Evolutionary conservation across 768 basidiomycete species (phyloP), one percentile per base, ranked within the genome.

Genomic region (Lactifluus piperatus): DNA sequence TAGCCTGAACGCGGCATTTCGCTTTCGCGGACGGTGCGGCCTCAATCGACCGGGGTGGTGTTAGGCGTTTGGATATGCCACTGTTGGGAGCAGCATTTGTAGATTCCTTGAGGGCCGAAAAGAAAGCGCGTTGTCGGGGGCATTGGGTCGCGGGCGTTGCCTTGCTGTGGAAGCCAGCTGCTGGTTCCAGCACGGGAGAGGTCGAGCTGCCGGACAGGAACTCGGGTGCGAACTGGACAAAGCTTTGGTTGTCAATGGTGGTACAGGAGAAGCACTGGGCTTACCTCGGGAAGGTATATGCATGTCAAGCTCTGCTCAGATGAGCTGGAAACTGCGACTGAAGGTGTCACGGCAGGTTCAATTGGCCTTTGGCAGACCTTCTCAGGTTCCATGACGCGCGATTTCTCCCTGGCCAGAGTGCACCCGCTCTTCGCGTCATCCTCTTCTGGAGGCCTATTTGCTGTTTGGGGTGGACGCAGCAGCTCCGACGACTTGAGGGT

Each of bases 131-230:
- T 26, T 63, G 53, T 14, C 58, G 53, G 13, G 58, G 59, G 37
- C 27, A 59, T 30, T 41, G 51, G 22, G 22, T 34, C 37, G 48
- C 14, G n/a, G 34, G 52, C 13, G 58, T 2, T 20, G 62, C 46
- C 14, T 53, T 64, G 51, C 54, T 62, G 52, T 64, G 60, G 51
- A 57, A 63, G 27, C 59, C 62, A 6, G 43, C 30, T 29, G 60
- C 60, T 32, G 56, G 60, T n/a, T 64, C 39, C 26, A 56, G 8
- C 16, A 64, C 37, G 14, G 55, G 60, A 24, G 55, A 62, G 3
- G 45, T 62, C n/a, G 63, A 64, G 41, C 60, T 64, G 20, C 63
- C 63, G 5, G 55, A 53, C 16, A 64, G 11, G 29, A 64, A 57
- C 47, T 64, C 63, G 32, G 63, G 56, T 14, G 63, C 60, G 11